A percentile compares a stretch with the other conserved stretches of the same genome.
phyloP scores from a whole-genome alignment of 2,329 filamentous ascomycete species.

The Monosporascus ibericus region DNA sequence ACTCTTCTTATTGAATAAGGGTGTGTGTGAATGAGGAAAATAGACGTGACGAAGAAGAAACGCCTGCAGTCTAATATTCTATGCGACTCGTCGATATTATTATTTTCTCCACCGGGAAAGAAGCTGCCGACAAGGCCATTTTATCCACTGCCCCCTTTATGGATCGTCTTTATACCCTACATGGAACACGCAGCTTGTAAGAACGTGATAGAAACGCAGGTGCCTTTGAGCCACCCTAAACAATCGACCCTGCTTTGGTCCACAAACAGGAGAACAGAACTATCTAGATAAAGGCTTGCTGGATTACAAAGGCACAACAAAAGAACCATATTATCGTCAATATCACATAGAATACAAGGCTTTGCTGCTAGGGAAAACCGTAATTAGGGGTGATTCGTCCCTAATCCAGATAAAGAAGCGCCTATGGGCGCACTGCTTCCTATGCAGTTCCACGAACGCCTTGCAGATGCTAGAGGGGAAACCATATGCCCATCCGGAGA shows the following conservation, averaged over 20 bases:
- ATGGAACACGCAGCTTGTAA: not conserved
- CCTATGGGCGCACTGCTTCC: too few species aligned
- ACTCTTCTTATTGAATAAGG: too few species aligned
- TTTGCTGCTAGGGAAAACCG: not conserved
- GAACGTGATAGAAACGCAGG: not conserved
- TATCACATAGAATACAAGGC: not conserved
- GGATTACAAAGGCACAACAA: not conserved
- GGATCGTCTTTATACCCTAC: not conserved
- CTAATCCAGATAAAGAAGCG: not conserved
- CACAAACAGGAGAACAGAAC: not conserved
- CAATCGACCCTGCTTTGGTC: not conserved
- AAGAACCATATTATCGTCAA: not conserved
- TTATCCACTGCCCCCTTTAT: not conserved
- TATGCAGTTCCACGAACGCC: not conserved
- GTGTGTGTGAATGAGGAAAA: too few species aligned
- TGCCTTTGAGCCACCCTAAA: not conserved
- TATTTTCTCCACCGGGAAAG: not conserved
- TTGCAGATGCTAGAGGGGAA: not conserved
- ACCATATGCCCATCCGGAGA: not conserved
- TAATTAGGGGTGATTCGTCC: not conserved
- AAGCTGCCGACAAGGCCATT: not conserved
- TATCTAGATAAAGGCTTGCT: not conserved
- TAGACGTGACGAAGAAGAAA: too few species aligned
- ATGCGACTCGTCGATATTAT: not conserved
- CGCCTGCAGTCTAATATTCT: not conserved